Evolutionary conservation across 148 eudicot genomes (phyloP).

Genomic region (Drosera capensis): DNA sequence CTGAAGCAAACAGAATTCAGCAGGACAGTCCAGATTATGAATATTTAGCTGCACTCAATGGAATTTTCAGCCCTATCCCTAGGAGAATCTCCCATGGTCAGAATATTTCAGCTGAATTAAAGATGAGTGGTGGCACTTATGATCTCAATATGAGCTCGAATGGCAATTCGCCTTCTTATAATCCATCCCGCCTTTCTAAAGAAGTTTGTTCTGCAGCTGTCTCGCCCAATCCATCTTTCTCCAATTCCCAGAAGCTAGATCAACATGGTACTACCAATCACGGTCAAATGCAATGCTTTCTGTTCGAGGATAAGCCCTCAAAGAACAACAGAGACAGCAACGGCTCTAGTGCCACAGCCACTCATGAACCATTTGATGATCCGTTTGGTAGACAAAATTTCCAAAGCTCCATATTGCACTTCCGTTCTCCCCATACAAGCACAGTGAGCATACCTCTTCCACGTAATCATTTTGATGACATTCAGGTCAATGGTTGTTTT

Average conservation of each 20-base stretch:
- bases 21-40: constrained; percentile 61
- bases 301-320: constrained; percentile 20
- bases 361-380: constrained; percentile 24
- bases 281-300: constrained; percentile 15
- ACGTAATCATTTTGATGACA: constrained; percentile 13
- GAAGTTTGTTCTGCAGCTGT: constrained; percentile 16
- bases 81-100: constrained; percentile 28
- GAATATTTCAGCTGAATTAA: constrained; percentile 14
- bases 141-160: constrained; percentile 27
- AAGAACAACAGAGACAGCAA: constrained; percentile 29
- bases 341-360: constrained; percentile 18
- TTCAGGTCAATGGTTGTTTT: constrained; percentile 12
- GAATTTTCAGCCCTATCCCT: constrained; percentile 37
- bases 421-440: constrained; percentile 13
- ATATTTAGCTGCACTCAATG: constrained; percentile 85
- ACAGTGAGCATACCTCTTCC: constrained; percentile 18
- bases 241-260: constrained; percentile 22
- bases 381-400: constrained; percentile 12
- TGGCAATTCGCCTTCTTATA: constrained; percentile 34
- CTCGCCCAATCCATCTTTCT: constrained; percentile 26
- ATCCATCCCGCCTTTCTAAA: constrained; percentile 12
- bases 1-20: constrained; percentile 21
- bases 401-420: constrained; percentile 11
- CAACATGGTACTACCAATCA: constrained; percentile 21
- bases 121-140: constrained; percentile 13